These are phyloP conservation scores for Luffa acutangula DNA, from an alignment of 306 rosid genomes.

Conservation along the genomic window DNA sequence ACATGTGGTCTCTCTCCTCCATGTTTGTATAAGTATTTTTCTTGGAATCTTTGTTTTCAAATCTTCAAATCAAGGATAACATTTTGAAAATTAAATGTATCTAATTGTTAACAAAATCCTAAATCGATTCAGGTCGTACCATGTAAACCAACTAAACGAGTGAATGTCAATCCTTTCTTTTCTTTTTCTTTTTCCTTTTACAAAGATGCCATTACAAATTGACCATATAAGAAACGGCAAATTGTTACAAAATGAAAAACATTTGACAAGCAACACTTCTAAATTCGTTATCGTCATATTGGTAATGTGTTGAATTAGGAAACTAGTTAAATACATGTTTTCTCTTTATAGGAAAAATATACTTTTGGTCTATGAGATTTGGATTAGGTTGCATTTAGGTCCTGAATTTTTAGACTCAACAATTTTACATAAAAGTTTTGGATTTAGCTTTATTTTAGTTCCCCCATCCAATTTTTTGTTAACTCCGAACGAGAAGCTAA, in stretches of 20 bases:
- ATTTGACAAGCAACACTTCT: not conserved
- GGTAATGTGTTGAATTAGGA: not conserved
- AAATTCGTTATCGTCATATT: not conserved
- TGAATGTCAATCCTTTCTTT: not conserved
- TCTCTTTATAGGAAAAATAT: too few relatives aligned
- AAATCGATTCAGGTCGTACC: not conserved
- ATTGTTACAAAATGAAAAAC: not conserved
- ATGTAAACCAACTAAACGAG: not conserved
- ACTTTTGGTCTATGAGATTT: too few relatives aligned
- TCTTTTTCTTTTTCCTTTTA: too few relatives aligned
- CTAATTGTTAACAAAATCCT: not conserved
- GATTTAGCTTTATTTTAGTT: too few relatives aligned
- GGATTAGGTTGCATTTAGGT: too few relatives aligned
- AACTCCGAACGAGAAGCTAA: too few relatives aligned
- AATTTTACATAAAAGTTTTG: too few relatives aligned
- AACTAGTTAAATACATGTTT: not conserved
- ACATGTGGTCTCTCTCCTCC: too few relatives aligned
- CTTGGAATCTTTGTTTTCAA: not conserved
- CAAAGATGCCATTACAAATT: not conserved
- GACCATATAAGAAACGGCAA: not conserved
- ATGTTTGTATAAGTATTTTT: too few relatives aligned
- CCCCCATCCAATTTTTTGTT: too few relatives aligned
- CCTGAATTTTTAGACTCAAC: too few relatives aligned
- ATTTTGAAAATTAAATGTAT: not conserved
- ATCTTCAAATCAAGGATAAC: not conserved